These are phyloP conservation scores for Lactarius evosmus DNA, from an alignment of 768 basidiomycete genomes.

Conservation along the genomic window DNA sequence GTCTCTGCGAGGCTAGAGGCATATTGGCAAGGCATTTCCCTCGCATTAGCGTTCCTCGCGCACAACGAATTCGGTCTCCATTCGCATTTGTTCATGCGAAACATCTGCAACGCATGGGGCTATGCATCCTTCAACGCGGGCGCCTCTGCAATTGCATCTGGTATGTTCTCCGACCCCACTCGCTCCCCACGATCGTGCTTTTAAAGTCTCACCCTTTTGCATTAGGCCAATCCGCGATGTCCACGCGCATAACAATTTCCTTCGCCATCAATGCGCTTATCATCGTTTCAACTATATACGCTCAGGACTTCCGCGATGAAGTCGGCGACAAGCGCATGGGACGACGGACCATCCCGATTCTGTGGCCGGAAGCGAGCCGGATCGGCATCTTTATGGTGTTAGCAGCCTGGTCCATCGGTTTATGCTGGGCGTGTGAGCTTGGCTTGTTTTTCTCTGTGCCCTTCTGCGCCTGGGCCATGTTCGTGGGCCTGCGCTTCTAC, in stretches of 20 bases:
- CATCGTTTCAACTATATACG: slow-evolving; percentile 39
- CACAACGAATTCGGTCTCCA: slow-evolving; percentile 30
- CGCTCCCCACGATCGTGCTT: neutral
- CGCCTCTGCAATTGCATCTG: slow-evolving; percentile 24
- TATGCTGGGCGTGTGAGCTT: slow-evolving; percentile 29
- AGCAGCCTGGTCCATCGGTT: slow-evolving; percentile 30
- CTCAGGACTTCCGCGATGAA: slow-evolving; percentile 38
- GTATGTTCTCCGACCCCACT: neutral
- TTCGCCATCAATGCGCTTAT: slow-evolving; percentile 34
- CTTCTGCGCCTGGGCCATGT: slow-evolving; percentile 25
- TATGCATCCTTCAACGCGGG: slow-evolving; percentile 31
- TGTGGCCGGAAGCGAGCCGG: slow-evolving; percentile 24
- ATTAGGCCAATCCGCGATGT: slow-evolving; percentile 1
- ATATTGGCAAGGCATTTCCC: slow-evolving; percentile 21
- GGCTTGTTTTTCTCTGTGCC: slow-evolving; percentile 11
- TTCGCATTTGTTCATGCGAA: slow-evolving; percentile 25
- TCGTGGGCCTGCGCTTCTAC: slow-evolving; percentile 30
- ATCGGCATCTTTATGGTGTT: slow-evolving; percentile 28
- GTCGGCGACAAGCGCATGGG: slow-evolving; percentile 35
- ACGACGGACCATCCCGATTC: slow-evolving; percentile 35
- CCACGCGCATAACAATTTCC: slow-evolving; percentile 8
- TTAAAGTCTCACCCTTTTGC: neutral
- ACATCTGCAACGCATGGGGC: slow-evolving; percentile 26
- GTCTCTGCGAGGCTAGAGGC: slow-evolving; percentile 15
- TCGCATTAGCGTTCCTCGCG: slow-evolving; percentile 24